Percentiles rank a stretch among this genome's conserved stretches.
These are phyloP conservation scores for Phytophthora agathidicida DNA, from an alignment of 352 stramenopile species.

Conservation along the genomic window DNA sequence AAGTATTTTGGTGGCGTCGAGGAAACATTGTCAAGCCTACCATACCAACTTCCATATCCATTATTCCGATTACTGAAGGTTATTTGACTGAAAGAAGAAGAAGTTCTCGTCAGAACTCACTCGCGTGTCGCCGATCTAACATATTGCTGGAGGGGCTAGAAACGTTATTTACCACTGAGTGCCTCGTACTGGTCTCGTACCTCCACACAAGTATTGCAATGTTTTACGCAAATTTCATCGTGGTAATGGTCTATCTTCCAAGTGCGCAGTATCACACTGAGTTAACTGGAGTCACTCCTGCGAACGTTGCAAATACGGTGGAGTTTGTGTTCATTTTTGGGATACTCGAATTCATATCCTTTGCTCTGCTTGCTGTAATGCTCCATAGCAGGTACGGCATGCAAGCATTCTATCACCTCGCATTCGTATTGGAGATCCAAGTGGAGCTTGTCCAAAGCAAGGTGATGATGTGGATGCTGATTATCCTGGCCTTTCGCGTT, in stretches of 20 bases:
- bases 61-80: neutral
- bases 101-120: neutral
- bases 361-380: slow-evolving; percentile 17
- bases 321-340: slow-evolving; percentile 32
- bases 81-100: neutral
- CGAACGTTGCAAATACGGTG: slow-evolving; percentile 12
- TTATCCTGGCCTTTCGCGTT: slow-evolving; percentile 22
- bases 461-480: slow-evolving; percentile 38
- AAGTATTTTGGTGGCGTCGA: neutral
- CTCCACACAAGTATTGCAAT: slow-evolving; percentile 28
- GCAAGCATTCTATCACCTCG: slow-evolving; percentile 26
- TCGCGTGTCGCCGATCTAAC: slow-evolving; percentile 12
- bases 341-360: slow-evolving; percentile 25
- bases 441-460: slow-evolving; percentile 22
- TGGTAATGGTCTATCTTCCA: slow-evolving; percentile 26
- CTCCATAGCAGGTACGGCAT: slow-evolving; percentile 18
- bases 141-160: slow-evolving; percentile 17
- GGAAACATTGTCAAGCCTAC: neutral
- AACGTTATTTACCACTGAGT: slow-evolving; percentile 36
- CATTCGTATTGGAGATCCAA: slow-evolving; percentile 42
- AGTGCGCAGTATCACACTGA: slow-evolving; percentile 42
- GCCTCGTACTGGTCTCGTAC: slow-evolving; percentile 36
- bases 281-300: slow-evolving; percentile 7
- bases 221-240: slow-evolving; percentile 30
- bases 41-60: neutral